Evolutionary conservation across 2,329 filamentous ascomycete genomes (phyloP), one percentile per base, ranked within the genome.

Genomic region (Claviceps sp.): DNA sequence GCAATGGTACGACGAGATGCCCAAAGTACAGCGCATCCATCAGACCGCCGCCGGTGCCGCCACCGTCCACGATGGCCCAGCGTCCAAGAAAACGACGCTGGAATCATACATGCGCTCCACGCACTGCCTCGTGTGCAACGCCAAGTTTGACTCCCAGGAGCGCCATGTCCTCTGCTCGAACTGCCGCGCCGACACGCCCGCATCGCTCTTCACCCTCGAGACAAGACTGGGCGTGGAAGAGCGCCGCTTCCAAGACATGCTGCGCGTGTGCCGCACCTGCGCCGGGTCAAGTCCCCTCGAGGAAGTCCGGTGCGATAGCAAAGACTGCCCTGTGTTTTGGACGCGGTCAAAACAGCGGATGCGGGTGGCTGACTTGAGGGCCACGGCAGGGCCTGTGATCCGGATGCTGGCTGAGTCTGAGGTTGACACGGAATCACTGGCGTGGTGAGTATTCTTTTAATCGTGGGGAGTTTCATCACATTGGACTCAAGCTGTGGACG

Each of bases 1-100:
- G 17, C 78, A 81, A 54, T 98, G 93, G 93, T 97, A 89, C 62
- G 89, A 95, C 56, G 89, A 96, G 68, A 94, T 97, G 89, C 91
- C 91, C 46, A 95, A 94, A 65, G 75, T 93, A 19, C 86, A 89
- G 62, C 82, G 85, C 8, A 80, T 91, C 46, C 78, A 64, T 49
- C 56, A 65, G 52, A 43, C 65, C 65, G 59, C 54, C 62, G 47
- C 62, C 41, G 6, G 10, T 11, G 17, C 30, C n/a, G 26, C 45
- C 45, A 8, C 24, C 19, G 13, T 22, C 43, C 16, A 16, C 24
- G 24, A 64, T 52, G 60, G 26, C 17, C 56, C 52, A 2, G 62
- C 59, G 58, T 59, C 55, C 60, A 69, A 69, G 59, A 84, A 78
- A 62, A 85, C 80, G 65, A 96, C 89, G 0, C 76, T 98, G n/a